Base-by-base conservation (phyloP, 768 basidiomycete species). In the Mycena venus region DNA sequence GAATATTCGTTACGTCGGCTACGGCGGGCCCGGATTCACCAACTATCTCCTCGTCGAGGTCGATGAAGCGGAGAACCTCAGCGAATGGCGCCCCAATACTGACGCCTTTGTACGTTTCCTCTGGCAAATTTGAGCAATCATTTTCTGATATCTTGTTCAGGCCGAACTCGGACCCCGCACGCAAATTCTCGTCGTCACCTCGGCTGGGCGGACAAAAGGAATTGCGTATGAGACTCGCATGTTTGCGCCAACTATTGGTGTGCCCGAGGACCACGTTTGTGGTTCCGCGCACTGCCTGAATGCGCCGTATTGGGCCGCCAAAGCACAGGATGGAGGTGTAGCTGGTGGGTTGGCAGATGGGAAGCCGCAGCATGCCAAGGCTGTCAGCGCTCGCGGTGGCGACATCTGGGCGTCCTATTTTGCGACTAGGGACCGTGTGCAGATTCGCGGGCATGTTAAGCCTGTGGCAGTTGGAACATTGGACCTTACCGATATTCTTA, bases 1-100 rank as follows among this genome's bases (percentile, higher is more conserved):
- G 1, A 25, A 27, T 14, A 49, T 74, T 19, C 42, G 44, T 5
- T 74, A 74, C 55, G 40, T 64, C 25, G 72, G 60, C 19, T 31
- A 47, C 44, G 72, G 72, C 55, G 72, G 67, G 7, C 62, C 61
- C 2, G 72, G 72, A 11, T 74, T 68, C 36, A n/a, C 19, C 7
- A 68, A 74, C 40, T 74, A 74, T 17, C 61, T 74, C 44, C 15
- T 74, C 9, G 72, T 74, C 3, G 72, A 74, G 49, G 67, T 74
- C 3, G 67, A 63, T 29, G 10, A 44, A 6, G 27, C 60, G 6
- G 72, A 74, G 40, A 56, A 64, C 1, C 67, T 74, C 12, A 29
- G 31, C 15, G 32, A 32, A n/a, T 74, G 66, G 72, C 27, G 19
- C 8, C 67, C 61, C 7, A 25, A 63, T 0, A 25, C n/a, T 6